These are phyloP conservation scores for Simplicillium sp. DNA, from an alignment of 2,329 filamentous ascomycete genomes.

Conservation along the genomic window DNA sequence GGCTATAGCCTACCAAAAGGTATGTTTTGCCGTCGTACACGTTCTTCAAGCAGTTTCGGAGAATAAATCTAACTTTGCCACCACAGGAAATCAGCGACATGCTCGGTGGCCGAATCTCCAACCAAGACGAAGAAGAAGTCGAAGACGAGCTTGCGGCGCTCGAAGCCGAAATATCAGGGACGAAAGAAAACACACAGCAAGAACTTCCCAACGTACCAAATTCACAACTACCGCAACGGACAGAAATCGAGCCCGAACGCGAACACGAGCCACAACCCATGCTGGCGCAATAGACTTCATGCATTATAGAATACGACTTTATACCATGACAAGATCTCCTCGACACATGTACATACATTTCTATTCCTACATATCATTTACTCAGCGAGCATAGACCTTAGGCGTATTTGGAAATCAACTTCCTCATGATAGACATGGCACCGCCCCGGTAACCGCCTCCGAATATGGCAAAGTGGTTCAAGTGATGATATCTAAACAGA, in stretches of 20 bases:
- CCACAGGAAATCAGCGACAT: slow-evolving; percentile 82
- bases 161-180: slow-evolving; percentile 34
- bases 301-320: not conserved
- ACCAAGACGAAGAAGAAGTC: slow-evolving; percentile 94
- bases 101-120: slow-evolving; percentile 79
- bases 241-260: slow-evolving; percentile 11
- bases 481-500: slow-evolving; percentile 63
- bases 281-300: slow-evolving; percentile 21
- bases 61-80: slow-evolving; percentile 3
- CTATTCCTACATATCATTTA: not conserved
- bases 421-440: slow-evolving; percentile 72
- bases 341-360: not conserved
- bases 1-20: slow-evolving; percentile 83
- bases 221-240: slow-evolving; percentile 20
- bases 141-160: slow-evolving; percentile 87
- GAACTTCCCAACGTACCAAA: slow-evolving; percentile 20
- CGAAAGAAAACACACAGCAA: not conserved
- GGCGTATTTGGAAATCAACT: slow-evolving; percentile 62
- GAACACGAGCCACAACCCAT: slow-evolving; percentile 21
- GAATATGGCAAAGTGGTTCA: slow-evolving; percentile 84
- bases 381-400: not conserved
- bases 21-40: slow-evolving; percentile 24
- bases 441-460: slow-evolving; percentile 68
- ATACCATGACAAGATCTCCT: not conserved
- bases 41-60: not conserved